These are phyloP conservation scores for Fusarium praegraminearum DNA, from an alignment of 2,329 filamentous ascomycete genomes.

Conservation along the genomic window DNA sequence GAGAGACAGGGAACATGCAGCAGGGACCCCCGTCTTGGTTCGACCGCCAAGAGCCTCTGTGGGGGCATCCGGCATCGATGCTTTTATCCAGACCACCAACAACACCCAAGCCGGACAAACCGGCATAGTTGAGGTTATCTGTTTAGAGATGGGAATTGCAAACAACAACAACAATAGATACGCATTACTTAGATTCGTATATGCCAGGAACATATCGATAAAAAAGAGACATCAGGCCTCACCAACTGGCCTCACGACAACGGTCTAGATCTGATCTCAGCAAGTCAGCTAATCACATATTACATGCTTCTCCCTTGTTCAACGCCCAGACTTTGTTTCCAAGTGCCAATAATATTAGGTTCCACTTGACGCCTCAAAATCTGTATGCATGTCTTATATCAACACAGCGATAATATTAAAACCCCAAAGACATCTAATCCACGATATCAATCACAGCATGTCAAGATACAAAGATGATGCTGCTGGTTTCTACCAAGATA, in stretches of 20 bases:
- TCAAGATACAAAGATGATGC: neutral
- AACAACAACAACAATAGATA: neutral
- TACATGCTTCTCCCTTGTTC: slow-evolving; percentile 32
- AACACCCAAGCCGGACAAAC: slow-evolving; percentile 33
- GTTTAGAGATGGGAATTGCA: no score
- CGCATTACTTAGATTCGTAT: neutral
- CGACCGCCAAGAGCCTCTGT: slow-evolving; percentile 41
- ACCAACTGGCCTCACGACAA: slow-evolving; percentile 14
- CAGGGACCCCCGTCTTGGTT: slow-evolving; percentile 28
- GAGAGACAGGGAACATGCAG: slow-evolving; percentile 10
- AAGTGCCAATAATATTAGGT: neutral
- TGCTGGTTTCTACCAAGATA: neutral
- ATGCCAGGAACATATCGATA: neutral
- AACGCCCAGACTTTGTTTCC: slow-evolving; percentile 21
- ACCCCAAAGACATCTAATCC: slow-evolving; percentile 8
- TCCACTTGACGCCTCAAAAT: slow-evolving; percentile 30
- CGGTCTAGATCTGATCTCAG: slow-evolving; percentile 21
- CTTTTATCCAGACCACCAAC: slow-evolving; percentile 34
- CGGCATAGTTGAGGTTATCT: slow-evolving; percentile 19
- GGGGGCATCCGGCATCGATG: slow-evolving; percentile 35
- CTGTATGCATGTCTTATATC: slow-evolving; percentile 1
- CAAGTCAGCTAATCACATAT: slow-evolving; percentile 13
- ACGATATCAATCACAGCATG: neutral
- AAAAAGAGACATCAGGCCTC: neutral
- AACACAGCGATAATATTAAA: neutral